Evolutionary conservation across 1,139 yeast genomes (phyloP).

Genomic region (Lodderomyces oxycetoniae): DNA sequence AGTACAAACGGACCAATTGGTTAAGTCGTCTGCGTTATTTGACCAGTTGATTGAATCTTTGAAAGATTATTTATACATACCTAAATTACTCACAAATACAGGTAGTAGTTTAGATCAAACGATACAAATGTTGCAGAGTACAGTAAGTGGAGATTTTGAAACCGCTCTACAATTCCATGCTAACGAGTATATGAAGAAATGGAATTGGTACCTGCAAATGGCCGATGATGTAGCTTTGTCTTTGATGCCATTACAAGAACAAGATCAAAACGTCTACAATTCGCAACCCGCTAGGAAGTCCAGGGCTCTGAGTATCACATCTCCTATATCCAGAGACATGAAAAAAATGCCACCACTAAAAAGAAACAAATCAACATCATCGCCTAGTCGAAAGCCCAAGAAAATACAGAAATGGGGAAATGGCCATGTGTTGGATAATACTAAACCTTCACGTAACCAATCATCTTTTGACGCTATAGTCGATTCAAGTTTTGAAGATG

Average conservation of each 20-base stretch:
- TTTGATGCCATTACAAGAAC: not conserved
- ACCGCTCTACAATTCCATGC: constrained; percentile 28
- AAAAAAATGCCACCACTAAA: constrained; percentile 15
- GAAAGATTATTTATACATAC: constrained; percentile 2
- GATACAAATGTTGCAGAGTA: constrained; percentile 7
- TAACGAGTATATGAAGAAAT: constrained; percentile 27
- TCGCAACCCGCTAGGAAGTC: constrained; percentile 10
- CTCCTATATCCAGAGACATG: constrained; percentile 1
- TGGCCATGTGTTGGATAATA: not conserved
- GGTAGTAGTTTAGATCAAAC: no score
- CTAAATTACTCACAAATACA: no score
- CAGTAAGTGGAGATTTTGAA: constrained; percentile 39
- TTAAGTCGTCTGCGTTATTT: constrained; percentile 49
- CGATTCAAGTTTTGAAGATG: constrained; percentile 14
- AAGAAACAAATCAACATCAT: constrained; percentile 22
- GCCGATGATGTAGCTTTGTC: constrained; percentile 13
- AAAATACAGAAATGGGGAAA: constrained; percentile 14
- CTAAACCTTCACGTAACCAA: not conserved
- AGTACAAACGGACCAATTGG: constrained; percentile 50
- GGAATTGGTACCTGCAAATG: constrained; percentile 11
- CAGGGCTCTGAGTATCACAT: not conserved
- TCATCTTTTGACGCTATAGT: constrained; percentile 10
- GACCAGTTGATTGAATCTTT: constrained; percentile 35
- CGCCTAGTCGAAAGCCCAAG: constrained; percentile 21
- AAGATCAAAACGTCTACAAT: not conserved